Evolutionary conservation across 2,329 filamentous ascomycete species (phyloP), one percentile per base, ranked within the genome.

Genomic region (Stagonosporopsis vannaccii): DNA sequence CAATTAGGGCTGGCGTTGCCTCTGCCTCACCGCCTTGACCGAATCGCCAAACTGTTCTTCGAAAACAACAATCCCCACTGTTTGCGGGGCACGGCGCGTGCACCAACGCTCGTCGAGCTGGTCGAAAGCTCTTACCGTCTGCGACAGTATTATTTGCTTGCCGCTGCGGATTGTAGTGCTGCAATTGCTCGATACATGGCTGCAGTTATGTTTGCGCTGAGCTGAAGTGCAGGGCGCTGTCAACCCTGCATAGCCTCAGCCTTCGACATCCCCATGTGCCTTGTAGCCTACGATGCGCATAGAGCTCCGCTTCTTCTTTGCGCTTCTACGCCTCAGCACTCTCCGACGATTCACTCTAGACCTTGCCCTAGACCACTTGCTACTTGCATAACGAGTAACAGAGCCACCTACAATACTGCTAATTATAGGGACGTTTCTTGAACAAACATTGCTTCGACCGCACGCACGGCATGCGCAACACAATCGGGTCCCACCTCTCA

Each of bases 1-100:
- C 69, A 72, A 73, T 73, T 60, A n/a, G 6, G 30, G 19, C 22
- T 23, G 33, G 39, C 37, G 22, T 20, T 12, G 19, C 4, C 25
- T 17, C 40, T 17, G 35, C 35, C 58, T 71, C 65, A 73, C 70
- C 70, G 70, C 67, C 68, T 20, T 17, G n/a, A 32, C 11, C 19
- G 19, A 13, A 50, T 35, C 40, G 23, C 23, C 41, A 49, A 42
- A 56, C 45, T 17, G 40, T 25, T 22, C 25, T 28, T 35, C 50
- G 33, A 45, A 45, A 55, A 47, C 46, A 51, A 56, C 39, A 41
- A 37, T 41, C 45, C 35, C 50, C 45, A 56, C 46, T 53, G 30
- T 45, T 35, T 43, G 53, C 46, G 53, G 53, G 53, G 53, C 37
- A 43, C 40, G 42, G 47, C 47, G 47, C 47, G 26, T 45, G 45